Percentiles rank a stretch among this genome's conserved stretches.
Conservation (phyloP, 73 alveolate species). For the Durusdinium trenchii region DNA sequence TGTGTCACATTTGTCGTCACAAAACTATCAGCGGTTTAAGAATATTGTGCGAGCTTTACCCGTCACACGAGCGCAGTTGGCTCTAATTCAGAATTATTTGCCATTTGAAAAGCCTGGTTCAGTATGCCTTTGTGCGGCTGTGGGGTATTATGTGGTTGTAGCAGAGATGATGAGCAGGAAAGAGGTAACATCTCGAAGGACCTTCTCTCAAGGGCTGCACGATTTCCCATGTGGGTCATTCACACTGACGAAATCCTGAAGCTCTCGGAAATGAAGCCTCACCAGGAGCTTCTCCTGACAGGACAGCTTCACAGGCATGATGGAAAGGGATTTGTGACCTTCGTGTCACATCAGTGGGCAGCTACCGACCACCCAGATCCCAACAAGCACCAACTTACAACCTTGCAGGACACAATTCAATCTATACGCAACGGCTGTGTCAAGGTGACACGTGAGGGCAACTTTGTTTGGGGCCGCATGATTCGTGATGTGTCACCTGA, state of each 20-base stretch:
- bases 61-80: too few species aligned
- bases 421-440: not conserved
- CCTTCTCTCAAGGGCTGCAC: not conserved
- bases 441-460: not conserved
- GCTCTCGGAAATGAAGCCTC: constrained; percentile 6
- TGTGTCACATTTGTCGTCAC: too few species aligned
- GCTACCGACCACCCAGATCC: constrained; percentile 25
- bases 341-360: constrained; percentile 41
- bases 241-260: constrained; percentile 23
- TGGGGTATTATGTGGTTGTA: too few species aligned
- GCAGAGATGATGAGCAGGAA: too few species aligned
- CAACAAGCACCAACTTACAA: constrained; percentile 18
- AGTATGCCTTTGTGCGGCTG: too few species aligned
- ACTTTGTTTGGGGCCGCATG: not conserved
- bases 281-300: not conserved
- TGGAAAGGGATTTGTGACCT: constrained; percentile 16
- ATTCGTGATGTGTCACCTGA: not conserved
- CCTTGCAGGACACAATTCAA: not conserved
- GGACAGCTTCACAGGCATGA: not conserved
- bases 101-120: too few species aligned
- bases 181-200: not conserved
- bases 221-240: constrained; percentile 77
- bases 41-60: too few species aligned
- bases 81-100: too few species aligned
- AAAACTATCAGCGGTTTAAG: too few species aligned